A percentile compares a stretch with the other conserved stretches of the same genome.
These are phyloP conservation scores for Sabuloglossum arenarium DNA, from an alignment of 495 filamentous ascomycete species.

Conservation along the genomic window DNA sequence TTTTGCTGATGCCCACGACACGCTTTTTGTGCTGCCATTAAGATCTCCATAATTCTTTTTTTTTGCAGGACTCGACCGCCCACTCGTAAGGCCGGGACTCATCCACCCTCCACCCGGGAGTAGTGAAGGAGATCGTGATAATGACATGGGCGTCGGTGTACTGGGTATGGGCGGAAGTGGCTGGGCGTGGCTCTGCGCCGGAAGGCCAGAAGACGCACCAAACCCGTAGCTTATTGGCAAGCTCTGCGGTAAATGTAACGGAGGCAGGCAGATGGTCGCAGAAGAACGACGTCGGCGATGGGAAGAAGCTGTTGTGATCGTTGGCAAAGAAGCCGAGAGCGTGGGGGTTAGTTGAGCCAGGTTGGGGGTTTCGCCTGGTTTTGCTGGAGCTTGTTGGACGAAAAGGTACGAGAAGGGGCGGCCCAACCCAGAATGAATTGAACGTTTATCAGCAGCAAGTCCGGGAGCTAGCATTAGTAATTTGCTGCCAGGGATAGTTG, in stretches of 20 bases:
- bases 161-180: conserved; percentile 9
- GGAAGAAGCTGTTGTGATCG: neutral
- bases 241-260: neutral
- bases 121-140: conserved; percentile 70
- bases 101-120: conserved; percentile 68
- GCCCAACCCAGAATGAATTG: too few relatives aligned
- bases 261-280: neutral
- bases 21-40: conserved; percentile 27
- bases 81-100: conserved; percentile 61
- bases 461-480: too few relatives aligned
- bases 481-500: too few relatives aligned
- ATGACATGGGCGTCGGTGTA: conserved; percentile 37
- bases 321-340: neutral
- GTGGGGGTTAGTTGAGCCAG: neutral
- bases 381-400: too few relatives aligned
- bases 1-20: conserved; percentile 64
- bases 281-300: conserved; percentile 5
- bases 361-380: neutral
- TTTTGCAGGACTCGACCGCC: conserved; percentile 41
- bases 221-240: neutral
- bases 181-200: neutral
- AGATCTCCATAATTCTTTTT: conserved; percentile 16
- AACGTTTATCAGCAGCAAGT: too few relatives aligned
- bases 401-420: neutral
- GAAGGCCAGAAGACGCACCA: neutral